Percentiles rank a stretch among this genome's conserved stretches.
Evolutionary conservation across 768 basidiomycete species (phyloP).

Genomic region (Agrocybe pediades): DNA sequence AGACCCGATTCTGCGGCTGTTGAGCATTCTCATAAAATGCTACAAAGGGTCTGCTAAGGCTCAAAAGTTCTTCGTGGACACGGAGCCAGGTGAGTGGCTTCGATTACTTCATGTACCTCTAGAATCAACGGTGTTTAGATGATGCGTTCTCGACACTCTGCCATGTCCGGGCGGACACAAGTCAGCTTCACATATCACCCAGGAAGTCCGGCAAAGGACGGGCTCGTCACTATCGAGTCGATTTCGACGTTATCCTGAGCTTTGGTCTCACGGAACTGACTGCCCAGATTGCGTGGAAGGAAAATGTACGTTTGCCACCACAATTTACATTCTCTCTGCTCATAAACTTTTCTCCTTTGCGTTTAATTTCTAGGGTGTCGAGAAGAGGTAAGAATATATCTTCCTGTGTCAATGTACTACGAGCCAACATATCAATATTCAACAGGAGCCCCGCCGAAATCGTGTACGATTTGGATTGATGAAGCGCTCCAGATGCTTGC

Average conservation of each 20-base stretch:
- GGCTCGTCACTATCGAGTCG: conserved; percentile 23
- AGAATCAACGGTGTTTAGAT: background rate
- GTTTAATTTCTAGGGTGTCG: conserved; percentile 7
- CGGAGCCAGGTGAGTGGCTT: conserved; percentile 4
- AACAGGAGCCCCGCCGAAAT: conserved; percentile 7
- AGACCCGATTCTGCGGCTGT: background rate
- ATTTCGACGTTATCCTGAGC: conserved; percentile 39
- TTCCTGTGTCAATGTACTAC: background rate
- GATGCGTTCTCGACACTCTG: conserved; percentile 12
- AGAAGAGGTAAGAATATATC: conserved; percentile 8
- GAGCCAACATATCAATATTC: background rate
- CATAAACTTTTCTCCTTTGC: no score
- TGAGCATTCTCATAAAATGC: conserved; percentile 17
- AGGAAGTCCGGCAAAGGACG: background rate
- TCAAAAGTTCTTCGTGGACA: background rate
- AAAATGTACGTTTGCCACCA: conserved; percentile 41
- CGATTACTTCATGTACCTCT: background rate
- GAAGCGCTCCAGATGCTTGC: no score
- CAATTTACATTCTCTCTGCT: no score
- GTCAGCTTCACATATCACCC: background rate
- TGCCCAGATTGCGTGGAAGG: conserved; percentile 48
- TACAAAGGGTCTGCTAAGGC: conserved; percentile 14
- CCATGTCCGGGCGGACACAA: conserved; percentile 17
- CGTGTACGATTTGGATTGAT: conserved; percentile 6
- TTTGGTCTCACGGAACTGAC: conserved; percentile 51